Percentiles rank a stretch among this genome's conserved stretches.
phyloP scores from a whole-genome alignment of 2,329 filamentous ascomycete species.

The Lasiodiplodia gonubiensis region DNA sequence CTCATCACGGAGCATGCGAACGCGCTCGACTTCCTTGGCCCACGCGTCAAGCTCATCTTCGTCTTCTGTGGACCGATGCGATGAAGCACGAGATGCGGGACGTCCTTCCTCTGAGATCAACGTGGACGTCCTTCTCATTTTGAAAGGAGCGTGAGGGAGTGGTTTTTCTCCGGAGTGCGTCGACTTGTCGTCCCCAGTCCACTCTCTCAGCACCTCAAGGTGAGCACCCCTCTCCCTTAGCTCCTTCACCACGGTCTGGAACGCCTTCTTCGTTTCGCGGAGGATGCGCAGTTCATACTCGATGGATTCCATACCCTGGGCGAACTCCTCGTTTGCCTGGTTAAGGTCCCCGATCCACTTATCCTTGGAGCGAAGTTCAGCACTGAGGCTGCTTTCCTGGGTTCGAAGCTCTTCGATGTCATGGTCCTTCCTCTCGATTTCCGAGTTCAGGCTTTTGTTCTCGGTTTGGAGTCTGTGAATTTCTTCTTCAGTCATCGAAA shows the following conservation, averaged over 20 bases:
- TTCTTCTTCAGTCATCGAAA: slow-evolving; percentile 38
- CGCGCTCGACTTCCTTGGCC: slow-evolving; percentile 42
- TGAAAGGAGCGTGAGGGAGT: slow-evolving; percentile 1
- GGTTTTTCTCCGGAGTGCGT: slow-evolving; percentile 10
- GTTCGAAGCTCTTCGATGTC: slow-evolving; percentile 37
- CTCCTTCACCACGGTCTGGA: slow-evolving; percentile 39
- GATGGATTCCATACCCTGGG: slow-evolving; percentile 36
- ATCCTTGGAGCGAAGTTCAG: slow-evolving; percentile 38
- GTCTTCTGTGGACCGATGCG: slow-evolving; percentile 27
- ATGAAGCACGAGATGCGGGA: not conserved
- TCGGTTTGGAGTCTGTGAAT: slow-evolving; percentile 21
- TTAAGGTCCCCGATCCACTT: slow-evolving; percentile 38
- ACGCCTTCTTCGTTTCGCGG: slow-evolving; percentile 40
- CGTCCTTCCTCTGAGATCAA: slow-evolving; percentile 6
- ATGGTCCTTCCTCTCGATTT: slow-evolving; percentile 39
- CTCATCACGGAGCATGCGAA: slow-evolving; percentile 43
- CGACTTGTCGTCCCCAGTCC: slow-evolving; percentile 29
- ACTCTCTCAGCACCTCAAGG: slow-evolving; percentile 38
- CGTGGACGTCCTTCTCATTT: slow-evolving; percentile 7
- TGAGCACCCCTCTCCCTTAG: slow-evolving; percentile 39
- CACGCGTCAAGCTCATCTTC: slow-evolving; percentile 37
- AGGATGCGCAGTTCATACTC: slow-evolving; percentile 40
- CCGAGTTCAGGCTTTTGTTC: slow-evolving; percentile 33
- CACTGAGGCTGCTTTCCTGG: slow-evolving; percentile 35
- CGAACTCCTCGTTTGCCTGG: slow-evolving; percentile 36